Evolutionary conservation across 2,329 filamentous ascomycete species (phyloP).

Genomic region (Ceratocystis alfenasii): DNA sequence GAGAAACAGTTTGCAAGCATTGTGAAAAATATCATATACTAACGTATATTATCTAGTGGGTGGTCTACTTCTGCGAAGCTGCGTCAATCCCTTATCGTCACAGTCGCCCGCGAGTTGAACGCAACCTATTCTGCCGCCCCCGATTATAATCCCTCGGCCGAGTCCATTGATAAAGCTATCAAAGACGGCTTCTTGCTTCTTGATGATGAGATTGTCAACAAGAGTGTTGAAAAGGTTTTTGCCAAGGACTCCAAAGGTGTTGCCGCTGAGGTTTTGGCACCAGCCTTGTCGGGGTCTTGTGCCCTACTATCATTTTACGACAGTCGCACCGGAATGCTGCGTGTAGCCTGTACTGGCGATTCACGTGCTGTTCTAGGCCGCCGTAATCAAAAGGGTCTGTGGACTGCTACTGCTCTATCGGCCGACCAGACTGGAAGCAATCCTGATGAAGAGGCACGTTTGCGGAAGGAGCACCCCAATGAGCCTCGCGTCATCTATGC

Average conservation of each 20-base stretch:
- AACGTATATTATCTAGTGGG: conserved; percentile 45
- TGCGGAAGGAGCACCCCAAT: conserved; percentile 76
- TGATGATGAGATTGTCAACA: conserved; percentile 88
- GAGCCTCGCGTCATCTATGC: conserved; percentile 81
- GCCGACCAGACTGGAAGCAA: conserved; percentile 91
- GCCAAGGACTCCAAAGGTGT: conserved; percentile 81
- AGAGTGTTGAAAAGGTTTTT: conserved; percentile 81
- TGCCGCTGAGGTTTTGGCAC: conserved; percentile 81
- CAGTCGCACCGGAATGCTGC: conserved; percentile 68
- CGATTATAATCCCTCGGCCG: conserved; percentile 55
- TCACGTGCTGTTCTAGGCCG: conserved; percentile 89
- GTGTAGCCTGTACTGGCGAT: conserved; percentile 93
- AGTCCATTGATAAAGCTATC: conserved; percentile 79
- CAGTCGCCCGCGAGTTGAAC: conserved; percentile 86
- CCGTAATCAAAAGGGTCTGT: conserved; percentile 66
- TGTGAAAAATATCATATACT: too few species aligned
- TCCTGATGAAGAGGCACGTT: conserved; percentile 66
- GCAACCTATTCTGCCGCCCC: conserved; percentile 68
- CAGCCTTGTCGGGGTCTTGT: conserved; percentile 92
- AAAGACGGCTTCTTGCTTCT: conserved; percentile 81
- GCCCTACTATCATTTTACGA: conserved; percentile 96
- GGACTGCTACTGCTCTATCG: conserved; percentile 80
- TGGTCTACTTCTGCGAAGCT: conserved; percentile 98
- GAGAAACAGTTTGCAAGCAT: too few species aligned
- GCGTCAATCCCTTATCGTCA: conserved; percentile 81